Conservation (phyloP, 2,329 filamentous ascomycete genomes). For the Verticillium klebahnii region DNA sequence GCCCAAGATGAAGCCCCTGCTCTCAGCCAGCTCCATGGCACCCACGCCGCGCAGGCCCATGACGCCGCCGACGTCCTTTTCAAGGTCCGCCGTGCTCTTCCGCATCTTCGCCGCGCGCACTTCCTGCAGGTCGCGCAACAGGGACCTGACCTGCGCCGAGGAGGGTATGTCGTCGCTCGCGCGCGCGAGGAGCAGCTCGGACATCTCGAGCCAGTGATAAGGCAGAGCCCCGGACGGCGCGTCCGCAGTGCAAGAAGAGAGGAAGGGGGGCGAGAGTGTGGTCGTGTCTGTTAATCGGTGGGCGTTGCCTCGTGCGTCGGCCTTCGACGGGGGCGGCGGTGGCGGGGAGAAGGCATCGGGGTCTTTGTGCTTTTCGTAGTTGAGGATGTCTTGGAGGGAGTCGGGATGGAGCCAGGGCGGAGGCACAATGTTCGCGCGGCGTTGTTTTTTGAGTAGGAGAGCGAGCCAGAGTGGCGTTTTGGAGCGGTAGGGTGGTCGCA, state of each 20-base stretch:
- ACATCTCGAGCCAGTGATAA: conserved; percentile 93
- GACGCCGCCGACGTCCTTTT: conserved; percentile 67
- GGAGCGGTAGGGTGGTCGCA: conserved; percentile 77
- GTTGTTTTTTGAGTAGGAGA: conserved; percentile 88
- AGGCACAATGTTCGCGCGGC: conserved; percentile 85
- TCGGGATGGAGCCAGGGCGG: conserved; percentile 82
- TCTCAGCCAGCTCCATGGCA: conserved; percentile 88
- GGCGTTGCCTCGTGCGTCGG: conserved; percentile 40
- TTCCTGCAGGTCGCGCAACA: conserved; percentile 79
- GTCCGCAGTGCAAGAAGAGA: conserved; percentile 67
- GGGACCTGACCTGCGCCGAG: conserved; percentile 66
- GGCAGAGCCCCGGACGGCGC: conserved; percentile 69
- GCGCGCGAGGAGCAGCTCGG: conserved; percentile 79
- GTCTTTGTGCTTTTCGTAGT: conserved; percentile 71
- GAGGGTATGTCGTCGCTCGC: conserved; percentile 77
- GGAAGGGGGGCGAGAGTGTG: conserved; percentile 66
- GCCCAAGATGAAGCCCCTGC: conserved; percentile 74
- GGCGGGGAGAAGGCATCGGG: conserved; percentile 72
- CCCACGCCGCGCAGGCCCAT: conserved; percentile 71
- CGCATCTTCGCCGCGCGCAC: conserved; percentile 87
- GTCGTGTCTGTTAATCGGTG: conserved; percentile 23
- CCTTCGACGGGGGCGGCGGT: conserved; percentile 57
- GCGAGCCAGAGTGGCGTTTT: conserved; percentile 90
- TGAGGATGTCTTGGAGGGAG: conserved; percentile 72
- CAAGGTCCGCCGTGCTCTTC: conserved; percentile 65